Base-by-base conservation (phyloP, 2,329 filamentous ascomycete genomes). In the Byssoonygena ceratinophila region DNA sequence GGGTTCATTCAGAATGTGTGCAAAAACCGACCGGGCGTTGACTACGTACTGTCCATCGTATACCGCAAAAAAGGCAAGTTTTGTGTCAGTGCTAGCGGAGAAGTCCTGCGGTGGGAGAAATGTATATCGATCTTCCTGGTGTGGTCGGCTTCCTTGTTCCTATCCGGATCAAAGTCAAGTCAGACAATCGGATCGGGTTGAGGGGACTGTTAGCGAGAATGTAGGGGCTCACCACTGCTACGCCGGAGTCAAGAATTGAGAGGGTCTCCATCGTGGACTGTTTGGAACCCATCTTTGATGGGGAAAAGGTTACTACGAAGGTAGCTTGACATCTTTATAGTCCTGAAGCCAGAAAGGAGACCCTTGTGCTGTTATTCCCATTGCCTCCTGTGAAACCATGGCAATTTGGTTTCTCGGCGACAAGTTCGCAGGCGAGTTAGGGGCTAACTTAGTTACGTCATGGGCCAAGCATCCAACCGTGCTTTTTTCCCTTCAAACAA, bases 41-140 rank as follows among this genome's bases (percentile, higher is more conserved):
- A n/a, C 39, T 5, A 27, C 65, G 57, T 58, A 68, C 66, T 68
- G 66, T 49, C 66, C 66, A 46, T 68, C 66, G 53, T 64, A 67
- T 22, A 67, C 57, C 16, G 63, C 65, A 53, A 68, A 64, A 29
- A 63, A 62, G 8, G 61, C 63, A 36, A 68, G 45, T 23, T 62
- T 64, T 11, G 63, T 59, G 4, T 62, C 48, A n/a, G 57, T 59
- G 6, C 57, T 48, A 8, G 57, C 56, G 20, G 63, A 62, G 54
- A 67, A 67, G 22, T 64, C 59, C 9, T 63, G 59, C 40, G 66
- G 65, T 20, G 59, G 47, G 9, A 67, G 41, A 23, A 65, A 49
- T 41, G 59, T 59, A 45, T 59, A 60, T 6, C 64, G 64, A 53
- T 68, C 66, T 51, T 67, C 64, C 50, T 68, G 66, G 16, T 51